Percentiles rank a stretch among this genome's conserved stretches.
phyloP scores from a whole-genome alignment of 169 alveolate species.

The Cryptosporidium viatorum region DNA sequence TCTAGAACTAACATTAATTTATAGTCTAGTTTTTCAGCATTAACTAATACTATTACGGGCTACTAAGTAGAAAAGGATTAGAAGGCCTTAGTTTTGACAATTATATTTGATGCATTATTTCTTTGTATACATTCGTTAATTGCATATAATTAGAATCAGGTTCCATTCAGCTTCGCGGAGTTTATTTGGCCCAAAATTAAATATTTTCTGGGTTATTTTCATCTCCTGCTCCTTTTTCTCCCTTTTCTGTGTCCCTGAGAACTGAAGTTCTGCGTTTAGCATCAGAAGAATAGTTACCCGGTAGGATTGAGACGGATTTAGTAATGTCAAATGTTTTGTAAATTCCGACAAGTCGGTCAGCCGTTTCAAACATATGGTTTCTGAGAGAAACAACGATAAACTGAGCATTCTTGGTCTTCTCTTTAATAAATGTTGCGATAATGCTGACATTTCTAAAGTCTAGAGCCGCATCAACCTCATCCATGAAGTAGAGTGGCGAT shows the following conservation, averaged over 20 bases:
- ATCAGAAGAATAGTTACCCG: slow-evolving; percentile 75
- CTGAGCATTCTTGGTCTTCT: slow-evolving; percentile 95
- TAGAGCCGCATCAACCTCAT: slow-evolving; percentile 99
- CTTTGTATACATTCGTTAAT: background rate
- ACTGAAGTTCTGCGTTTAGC: background rate
- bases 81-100: background rate
- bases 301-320: slow-evolving; percentile 87
- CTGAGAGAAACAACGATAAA: slow-evolving; percentile 96
- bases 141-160: background rate
- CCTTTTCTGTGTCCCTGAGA: background rate
- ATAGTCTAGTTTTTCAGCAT: background rate
- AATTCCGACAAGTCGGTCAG: slow-evolving; percentile 93
- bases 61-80: background rate
- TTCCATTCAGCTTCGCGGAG: background rate
- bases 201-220: background rate
- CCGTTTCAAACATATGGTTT: slow-evolving; percentile 95
- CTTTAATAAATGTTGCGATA: slow-evolving; percentile 91
- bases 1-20: slow-evolving; percentile 62
- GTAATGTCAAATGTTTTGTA: slow-evolving; percentile 93
- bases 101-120: background rate
- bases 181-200: background rate
- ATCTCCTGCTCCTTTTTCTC: background rate
- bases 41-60: background rate
- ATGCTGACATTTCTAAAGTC: slow-evolving; percentile 96
- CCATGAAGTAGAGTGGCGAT: slow-evolving; percentile 98